These are phyloP conservation scores for Cercospora sp. DNA, from an alignment of 2,329 filamentous ascomycete genomes.

Conservation along the genomic window DNA sequence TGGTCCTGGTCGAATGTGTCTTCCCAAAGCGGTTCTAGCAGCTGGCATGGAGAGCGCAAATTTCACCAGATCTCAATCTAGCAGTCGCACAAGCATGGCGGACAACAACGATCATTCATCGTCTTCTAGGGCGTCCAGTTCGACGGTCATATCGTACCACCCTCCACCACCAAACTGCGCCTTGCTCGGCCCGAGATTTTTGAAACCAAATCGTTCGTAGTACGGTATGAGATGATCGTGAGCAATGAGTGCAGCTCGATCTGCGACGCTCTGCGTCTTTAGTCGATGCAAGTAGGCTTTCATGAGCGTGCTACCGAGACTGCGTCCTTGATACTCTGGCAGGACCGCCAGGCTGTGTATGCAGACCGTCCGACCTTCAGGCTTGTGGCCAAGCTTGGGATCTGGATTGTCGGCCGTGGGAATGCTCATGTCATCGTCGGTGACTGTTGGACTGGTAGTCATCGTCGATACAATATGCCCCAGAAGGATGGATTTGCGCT, in stretches of 20 bases:
- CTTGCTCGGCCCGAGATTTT: conserved; percentile 65
- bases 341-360: conserved; percentile 81
- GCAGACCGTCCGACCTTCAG: conserved; percentile 71
- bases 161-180: conserved; percentile 74
- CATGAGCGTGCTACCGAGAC: conserved; percentile 72
- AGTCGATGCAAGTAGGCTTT: conserved; percentile 77
- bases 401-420: conserved; percentile 51
- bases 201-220: conserved; percentile 76
- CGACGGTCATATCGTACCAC: conserved; percentile 76
- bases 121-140: conserved; percentile 21
- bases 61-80: background rate
- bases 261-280: conserved; percentile 66
- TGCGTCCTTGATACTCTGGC: conserved; percentile 71
- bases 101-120: conserved; percentile 4
- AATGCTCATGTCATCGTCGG: conserved; percentile 74
- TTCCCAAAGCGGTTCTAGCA: background rate
- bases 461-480: conserved; percentile 78
- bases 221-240: conserved; percentile 72
- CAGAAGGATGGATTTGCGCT: conserved; percentile 65
- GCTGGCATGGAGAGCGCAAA: background rate
- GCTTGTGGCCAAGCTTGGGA: conserved; percentile 67
- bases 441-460: conserved; percentile 62
- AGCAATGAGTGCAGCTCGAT: conserved; percentile 74
- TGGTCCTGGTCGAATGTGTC: background rate
- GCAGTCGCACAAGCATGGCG: background rate